Evolutionary conservation across 805 yeast genomes (phyloP), one percentile per base, ranked within the genome.

Genomic region (Suhomyces prunicola): DNA sequence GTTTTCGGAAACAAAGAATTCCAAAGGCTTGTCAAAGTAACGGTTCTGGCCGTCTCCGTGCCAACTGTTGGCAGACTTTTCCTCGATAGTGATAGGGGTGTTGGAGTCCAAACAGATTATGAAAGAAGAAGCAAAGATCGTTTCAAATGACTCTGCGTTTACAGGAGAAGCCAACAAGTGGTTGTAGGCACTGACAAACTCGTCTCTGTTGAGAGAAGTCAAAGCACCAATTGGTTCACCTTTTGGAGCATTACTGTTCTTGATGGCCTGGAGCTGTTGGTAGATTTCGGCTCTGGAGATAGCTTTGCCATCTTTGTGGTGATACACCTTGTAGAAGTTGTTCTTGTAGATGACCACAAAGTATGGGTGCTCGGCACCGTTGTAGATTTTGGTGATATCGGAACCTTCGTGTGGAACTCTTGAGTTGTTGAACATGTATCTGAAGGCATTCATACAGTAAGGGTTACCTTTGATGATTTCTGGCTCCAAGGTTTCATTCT

Each of bases 31-130:
- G 77, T 93, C 98, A 69, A 81, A 93, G 77, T 81, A 93, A 63
- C 99, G 81, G 78, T 94, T 93, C 61, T 77, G 72, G 51, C 97
- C 97, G 71, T 90, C 82, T n/a, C 98, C 97, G 73, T 90, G 96
- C 98, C 98, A 93, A 66, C 84, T 82, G 69, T 83, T 86, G 66
- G 84, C 84, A 3, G 97, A 86, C 64, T 90, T 87, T 67, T 90
- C 96, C 66, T 87, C 93, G 55, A 86, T 78, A 27, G 96, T 86
- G 49, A 83, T 77, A 13, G 97, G 97, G 10, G 69, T 72, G 60
- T 87, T 84, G 33, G 67, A 66, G 65, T 93, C 99, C 50, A 93
- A 79, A 63, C 94, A 85, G 48, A 93, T 68, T 5, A 92, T 82
- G 67, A 91, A 93, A 0, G 97, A 84, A 2, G 96, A 79, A 52